Conservation (phyloP, 164 flowering plant species). For the Stephania yunnanensis region DNA sequence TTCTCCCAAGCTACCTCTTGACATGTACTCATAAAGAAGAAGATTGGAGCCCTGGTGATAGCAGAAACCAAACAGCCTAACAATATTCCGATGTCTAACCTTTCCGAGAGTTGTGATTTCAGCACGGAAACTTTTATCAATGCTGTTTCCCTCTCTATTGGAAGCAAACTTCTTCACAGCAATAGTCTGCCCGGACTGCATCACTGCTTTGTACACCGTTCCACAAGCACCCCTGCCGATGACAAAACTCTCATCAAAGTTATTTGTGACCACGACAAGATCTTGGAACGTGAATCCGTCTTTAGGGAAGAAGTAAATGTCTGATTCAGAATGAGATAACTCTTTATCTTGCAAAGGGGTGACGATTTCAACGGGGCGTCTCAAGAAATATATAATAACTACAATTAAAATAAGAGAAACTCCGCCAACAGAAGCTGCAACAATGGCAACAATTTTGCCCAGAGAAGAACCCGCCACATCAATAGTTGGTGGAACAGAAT, state of each 20-base stretch:
- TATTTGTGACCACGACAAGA: constrained; percentile 68
- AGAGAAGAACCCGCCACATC: constrained; percentile 24
- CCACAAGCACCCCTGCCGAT: constrained; percentile 96
- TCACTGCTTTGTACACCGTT: constrained; percentile 83
- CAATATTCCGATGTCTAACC: constrained; percentile 89
- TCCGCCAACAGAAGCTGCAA: constrained; percentile 64
- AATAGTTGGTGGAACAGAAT: constrained; percentile 23
- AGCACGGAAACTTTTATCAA: constrained; percentile 78
- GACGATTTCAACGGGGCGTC: constrained; percentile 43
- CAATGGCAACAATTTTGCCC: constrained; percentile 53
- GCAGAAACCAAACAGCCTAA: constrained; percentile 81
- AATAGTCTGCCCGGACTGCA: constrained; percentile 52
- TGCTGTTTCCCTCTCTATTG: constrained; percentile 69
- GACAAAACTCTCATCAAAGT: constrained; percentile 63
- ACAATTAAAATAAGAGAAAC: constrained; percentile 71
- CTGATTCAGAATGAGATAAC: constrained; percentile 36
- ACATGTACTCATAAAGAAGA: constrained; percentile 89
- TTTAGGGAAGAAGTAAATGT: constrained; percentile 74
- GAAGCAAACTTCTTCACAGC: constrained; percentile 86
- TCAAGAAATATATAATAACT: constrained; percentile 49
- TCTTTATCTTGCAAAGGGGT: constrained; percentile 42
- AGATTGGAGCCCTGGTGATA: constrained; percentile 80
- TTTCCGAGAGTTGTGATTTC: constrained; percentile 88
- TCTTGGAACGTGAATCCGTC: constrained; percentile 88
- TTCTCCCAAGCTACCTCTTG: constrained; percentile 83